Percentiles rank a stretch among this genome's conserved stretches.
Conservation (phyloP, 1,284 basidiomycete genomes). For the Kalmanozyma brasiliensis region DNA sequence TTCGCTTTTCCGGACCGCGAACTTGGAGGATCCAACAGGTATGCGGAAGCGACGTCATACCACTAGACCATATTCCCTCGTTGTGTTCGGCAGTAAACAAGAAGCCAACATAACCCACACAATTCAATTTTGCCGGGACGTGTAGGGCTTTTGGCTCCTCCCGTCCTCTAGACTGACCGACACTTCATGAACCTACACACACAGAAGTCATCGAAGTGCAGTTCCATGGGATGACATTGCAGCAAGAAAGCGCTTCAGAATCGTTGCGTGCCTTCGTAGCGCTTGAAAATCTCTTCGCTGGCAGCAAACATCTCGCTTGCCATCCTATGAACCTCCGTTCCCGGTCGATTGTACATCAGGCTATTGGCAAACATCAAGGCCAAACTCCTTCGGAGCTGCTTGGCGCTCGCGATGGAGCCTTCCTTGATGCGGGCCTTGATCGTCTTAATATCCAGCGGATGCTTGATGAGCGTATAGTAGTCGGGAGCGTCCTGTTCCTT, state of each 20-base stretch:
- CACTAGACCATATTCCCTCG: constrained; percentile 55
- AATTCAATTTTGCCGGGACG: neutral
- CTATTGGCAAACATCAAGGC: constrained; percentile 64
- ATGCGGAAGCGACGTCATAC: constrained; percentile 57
- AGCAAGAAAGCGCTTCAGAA: constrained; percentile 6
- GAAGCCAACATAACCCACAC: constrained; percentile 1
- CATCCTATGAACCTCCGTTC: constrained; percentile 64
- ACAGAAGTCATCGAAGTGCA: too few relatives aligned
- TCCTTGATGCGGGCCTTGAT: constrained; percentile 64
- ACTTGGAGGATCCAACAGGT: constrained; percentile 6
- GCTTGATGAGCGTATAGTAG: constrained; percentile 60
- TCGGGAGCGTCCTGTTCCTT: constrained; percentile 65
- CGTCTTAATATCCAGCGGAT: constrained; percentile 63
- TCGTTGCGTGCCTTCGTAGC: constrained; percentile 49
- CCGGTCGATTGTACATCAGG: constrained; percentile 63
- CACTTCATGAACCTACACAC: neutral
- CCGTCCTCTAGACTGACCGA: too few relatives aligned
- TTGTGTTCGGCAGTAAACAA: constrained; percentile 8
- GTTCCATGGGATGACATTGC: neutral
- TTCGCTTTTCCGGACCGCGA: constrained; percentile 42
- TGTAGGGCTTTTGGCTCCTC: neutral
- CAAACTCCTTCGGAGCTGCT: constrained; percentile 52
- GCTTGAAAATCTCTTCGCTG: constrained; percentile 53
- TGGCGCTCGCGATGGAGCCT: constrained; percentile 44
- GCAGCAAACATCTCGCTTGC: constrained; percentile 63